phyloP scores from a whole-genome alignment of 495 filamentous ascomycete species.

The Lasiosphaeris hirsuta region DNA sequence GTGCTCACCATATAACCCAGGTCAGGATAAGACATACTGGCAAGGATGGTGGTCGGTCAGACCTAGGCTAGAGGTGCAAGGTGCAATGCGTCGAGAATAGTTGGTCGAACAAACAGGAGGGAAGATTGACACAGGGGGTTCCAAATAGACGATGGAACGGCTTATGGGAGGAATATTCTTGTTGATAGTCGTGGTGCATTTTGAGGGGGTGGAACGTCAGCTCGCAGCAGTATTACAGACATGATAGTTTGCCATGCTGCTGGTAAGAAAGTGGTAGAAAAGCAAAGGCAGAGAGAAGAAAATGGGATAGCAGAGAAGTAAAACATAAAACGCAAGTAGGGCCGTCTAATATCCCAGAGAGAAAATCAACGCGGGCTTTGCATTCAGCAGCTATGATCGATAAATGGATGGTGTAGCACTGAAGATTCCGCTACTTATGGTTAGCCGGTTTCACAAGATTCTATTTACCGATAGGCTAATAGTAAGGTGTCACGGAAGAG shows the following conservation, averaged over 20 bases:
- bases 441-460: background rate
- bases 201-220: background rate
- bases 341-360: background rate
- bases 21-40: background rate
- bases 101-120: background rate
- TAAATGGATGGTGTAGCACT: background rate
- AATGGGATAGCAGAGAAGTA: background rate
- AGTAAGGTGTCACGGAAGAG: background rate
- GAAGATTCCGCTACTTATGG: background rate
- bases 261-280: background rate
- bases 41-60: background rate
- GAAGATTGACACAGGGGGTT: slow-evolving; percentile 2
- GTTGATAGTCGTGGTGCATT: slow-evolving; percentile 7
- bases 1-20: background rate
- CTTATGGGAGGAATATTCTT: slow-evolving; percentile 5
- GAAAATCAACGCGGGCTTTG: background rate
- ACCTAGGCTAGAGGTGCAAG: background rate
- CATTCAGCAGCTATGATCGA: background rate
- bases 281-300: background rate
- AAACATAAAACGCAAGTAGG: background rate
- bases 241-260: background rate
- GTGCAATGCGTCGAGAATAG: background rate
- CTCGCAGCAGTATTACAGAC: background rate
- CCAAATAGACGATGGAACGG: background rate
- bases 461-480: background rate